Base-by-base conservation (phyloP, 2,329 filamentous ascomycete genomes). In the Cryoendolithus antarcticus region DNA sequence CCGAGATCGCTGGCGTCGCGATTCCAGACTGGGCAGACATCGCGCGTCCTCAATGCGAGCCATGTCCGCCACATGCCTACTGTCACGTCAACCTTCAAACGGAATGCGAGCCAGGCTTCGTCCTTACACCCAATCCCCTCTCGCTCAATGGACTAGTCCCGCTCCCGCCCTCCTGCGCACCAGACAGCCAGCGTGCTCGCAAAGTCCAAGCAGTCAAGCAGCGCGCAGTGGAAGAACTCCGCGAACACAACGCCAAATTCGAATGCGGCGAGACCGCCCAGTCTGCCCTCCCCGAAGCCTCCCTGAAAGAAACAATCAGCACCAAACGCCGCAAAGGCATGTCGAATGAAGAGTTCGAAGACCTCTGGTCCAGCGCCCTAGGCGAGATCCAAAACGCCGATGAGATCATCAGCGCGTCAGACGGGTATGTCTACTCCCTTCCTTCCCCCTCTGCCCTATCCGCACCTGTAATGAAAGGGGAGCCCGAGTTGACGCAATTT, bases 121-220 rank as follows among this genome's bases (percentile, higher is more conserved):
- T 98, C 34, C 70, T 91, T 30, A 82, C 82, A 53, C 75, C 78
- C 1, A 89, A 96, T 57, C 88, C 89, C 1, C 68, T 96, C 13
- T 81, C 86, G 0, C 59, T 95, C 0, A 78, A 80, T 35, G 88
- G 91, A 0, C 56, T 93, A 3, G 55, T 96, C 4, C 91, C 91
- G 6, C 65, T 98, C 7, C 78, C 88, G 4, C 89, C 93, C 1
- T 88, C 85, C 4, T 98, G 91, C 60, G 89, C 95, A 62, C 83
- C 91, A 0, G 93, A 98, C 60, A 86, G 86, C 44, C 86, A 93
- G 54, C 95, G 94, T 60, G 85, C 82, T 6, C 77, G 85, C 30
- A 81, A 83, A 11, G 82, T 96, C 35, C 85, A 89, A 53, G 76
- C 80, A 12, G 86, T 98, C 10, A 86, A 88, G 6, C 81, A 96